Conservation (phyloP, 1,284 basidiomycete genomes). For the Marasmius sp. region DNA sequence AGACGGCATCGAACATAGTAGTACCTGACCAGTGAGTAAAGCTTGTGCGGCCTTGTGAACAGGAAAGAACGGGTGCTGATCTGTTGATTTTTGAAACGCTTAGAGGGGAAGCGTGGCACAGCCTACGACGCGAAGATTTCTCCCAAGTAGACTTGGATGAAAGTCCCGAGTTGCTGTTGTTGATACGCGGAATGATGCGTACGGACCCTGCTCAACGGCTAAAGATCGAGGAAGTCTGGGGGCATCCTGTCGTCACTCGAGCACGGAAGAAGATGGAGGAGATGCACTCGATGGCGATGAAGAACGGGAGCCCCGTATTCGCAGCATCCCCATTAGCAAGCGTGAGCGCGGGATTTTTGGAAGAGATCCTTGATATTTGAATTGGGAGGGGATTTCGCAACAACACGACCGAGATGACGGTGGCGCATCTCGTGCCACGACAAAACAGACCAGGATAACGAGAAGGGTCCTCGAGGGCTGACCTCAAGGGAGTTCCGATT, state of each 20-base stretch:
- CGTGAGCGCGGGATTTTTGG: conserved; percentile 58
- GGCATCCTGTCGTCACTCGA: conserved; percentile 69
- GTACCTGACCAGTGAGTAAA: conserved; percentile 96
- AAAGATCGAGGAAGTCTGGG: conserved; percentile 57
- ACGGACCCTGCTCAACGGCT: conserved; percentile 66
- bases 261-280: conserved; percentile 67
- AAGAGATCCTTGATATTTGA: conserved; percentile 51
- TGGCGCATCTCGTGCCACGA: conserved; percentile 19
- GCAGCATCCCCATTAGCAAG: conserved; percentile 66
- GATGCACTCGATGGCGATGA: conserved; percentile 38
- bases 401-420: conserved; percentile 12
- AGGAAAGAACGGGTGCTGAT: conserved; percentile 24
- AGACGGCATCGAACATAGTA: conserved; percentile 93
- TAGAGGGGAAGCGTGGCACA: conserved; percentile 92
- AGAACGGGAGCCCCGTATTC: conserved; percentile 48
- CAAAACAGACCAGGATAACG: not conserved
- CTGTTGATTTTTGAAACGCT: conserved; percentile 14
- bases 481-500: not conserved
- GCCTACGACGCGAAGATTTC: conserved; percentile 90
- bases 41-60: conserved; percentile 11
- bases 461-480: not conserved
- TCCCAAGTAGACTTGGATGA: conserved; percentile 83
- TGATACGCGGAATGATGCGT: conserved; percentile 81
- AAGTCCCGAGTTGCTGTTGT: conserved; percentile 67
- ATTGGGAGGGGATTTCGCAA: conserved; percentile 16